Conservation (phyloP, 139 green algal species). For the Medakamo hakoo region DNA sequence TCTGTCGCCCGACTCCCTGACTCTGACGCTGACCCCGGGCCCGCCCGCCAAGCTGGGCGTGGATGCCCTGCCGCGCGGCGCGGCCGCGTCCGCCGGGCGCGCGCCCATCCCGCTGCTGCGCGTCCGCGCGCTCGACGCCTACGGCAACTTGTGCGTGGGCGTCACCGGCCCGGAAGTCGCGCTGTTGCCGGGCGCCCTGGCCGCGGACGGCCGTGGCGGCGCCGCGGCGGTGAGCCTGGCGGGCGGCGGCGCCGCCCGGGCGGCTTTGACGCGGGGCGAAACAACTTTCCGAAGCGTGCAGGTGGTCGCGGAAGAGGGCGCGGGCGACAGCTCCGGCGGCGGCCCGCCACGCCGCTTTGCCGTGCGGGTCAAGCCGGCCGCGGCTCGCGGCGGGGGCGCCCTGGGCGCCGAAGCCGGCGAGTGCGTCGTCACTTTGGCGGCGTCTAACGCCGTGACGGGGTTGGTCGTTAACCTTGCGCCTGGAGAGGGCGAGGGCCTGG, state of each 20-base stretch:
- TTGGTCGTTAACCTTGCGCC: conserved; percentile 5
- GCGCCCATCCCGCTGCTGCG: conserved; percentile 21
- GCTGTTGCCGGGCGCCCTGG: conserved; percentile 22
- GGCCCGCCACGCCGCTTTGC: no score
- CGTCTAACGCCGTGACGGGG: conserved; percentile 14
- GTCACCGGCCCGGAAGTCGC: conserved; percentile 10
- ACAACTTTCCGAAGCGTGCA: conserved; percentile 35
- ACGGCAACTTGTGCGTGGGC: conserved; percentile 22
- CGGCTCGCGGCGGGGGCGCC: conserved; percentile 30
- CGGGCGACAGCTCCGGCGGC: no score
- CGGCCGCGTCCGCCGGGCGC: conserved; percentile 1
- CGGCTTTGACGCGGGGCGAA: conserved; percentile 19
- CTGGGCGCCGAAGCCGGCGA: conserved; percentile 16
- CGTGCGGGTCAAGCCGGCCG: conserved; percentile 17
- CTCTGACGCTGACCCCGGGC: conserved; percentile 24
- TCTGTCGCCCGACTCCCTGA: conserved; percentile 26
- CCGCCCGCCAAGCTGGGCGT: conserved; percentile 22
- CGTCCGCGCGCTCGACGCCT: conserved; percentile 22
- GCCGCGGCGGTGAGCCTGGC: conserved; percentile 23
- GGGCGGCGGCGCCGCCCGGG: conserved; percentile 33
- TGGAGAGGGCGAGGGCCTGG: no score
- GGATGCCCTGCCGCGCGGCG: conserved; percentile 22
- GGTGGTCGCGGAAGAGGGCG: conserved; percentile 19
- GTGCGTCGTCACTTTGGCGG: conserved; percentile 21
- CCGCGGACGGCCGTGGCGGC: conserved; percentile 19